phyloP scores from a whole-genome alignment of 805 yeast genomes.

The Metschnikowia aberdeeniae region DNA sequence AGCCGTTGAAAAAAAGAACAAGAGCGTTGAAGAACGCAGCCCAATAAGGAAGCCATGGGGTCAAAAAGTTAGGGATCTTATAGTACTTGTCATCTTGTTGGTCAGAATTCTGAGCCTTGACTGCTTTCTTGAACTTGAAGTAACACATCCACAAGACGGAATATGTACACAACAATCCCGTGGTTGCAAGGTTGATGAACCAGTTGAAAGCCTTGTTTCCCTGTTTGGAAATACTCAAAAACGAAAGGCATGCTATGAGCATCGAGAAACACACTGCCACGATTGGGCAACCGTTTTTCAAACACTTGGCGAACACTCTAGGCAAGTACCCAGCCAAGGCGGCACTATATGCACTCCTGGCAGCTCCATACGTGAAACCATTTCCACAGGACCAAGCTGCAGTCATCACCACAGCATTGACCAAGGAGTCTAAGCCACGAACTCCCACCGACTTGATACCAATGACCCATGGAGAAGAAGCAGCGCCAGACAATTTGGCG shows the following conservation, averaged over 20 bases:
- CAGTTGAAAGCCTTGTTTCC: slow-evolving; percentile 65
- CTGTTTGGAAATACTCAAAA: slow-evolving; percentile 43
- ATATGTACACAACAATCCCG: slow-evolving; percentile 61
- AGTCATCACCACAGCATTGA: slow-evolving; percentile 30
- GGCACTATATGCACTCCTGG: slow-evolving; percentile 48
- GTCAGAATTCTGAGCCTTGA: slow-evolving; percentile 37
- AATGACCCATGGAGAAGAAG: slow-evolving; percentile 37
- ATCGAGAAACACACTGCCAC: slow-evolving; percentile 48
- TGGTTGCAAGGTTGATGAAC: slow-evolving; percentile 65
- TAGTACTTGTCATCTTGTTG: slow-evolving; percentile 13
- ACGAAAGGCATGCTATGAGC: slow-evolving; percentile 27
- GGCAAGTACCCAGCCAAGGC: slow-evolving; percentile 88
- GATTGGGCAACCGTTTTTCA: slow-evolving; percentile 67
- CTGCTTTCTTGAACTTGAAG: slow-evolving; percentile 38
- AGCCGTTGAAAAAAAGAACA: slow-evolving; percentile 38
- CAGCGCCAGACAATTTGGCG: slow-evolving; percentile 34
- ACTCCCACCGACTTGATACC: slow-evolving; percentile 35
- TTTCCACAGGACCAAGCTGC: slow-evolving; percentile 39
- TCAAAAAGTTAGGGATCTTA: slow-evolving; percentile 13
- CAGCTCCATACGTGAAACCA: slow-evolving; percentile 33
- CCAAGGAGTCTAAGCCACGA: slow-evolving; percentile 31
- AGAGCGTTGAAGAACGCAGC: slow-evolving; percentile 18
- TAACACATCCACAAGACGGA: slow-evolving; percentile 52
- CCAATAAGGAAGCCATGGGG: slow-evolving; percentile 18
- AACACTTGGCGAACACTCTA: slow-evolving; percentile 54